Evolutionary conservation across 2,329 filamentous ascomycete genomes (phyloP).

Genomic region (Pseudogymnoascus sp.): DNA sequence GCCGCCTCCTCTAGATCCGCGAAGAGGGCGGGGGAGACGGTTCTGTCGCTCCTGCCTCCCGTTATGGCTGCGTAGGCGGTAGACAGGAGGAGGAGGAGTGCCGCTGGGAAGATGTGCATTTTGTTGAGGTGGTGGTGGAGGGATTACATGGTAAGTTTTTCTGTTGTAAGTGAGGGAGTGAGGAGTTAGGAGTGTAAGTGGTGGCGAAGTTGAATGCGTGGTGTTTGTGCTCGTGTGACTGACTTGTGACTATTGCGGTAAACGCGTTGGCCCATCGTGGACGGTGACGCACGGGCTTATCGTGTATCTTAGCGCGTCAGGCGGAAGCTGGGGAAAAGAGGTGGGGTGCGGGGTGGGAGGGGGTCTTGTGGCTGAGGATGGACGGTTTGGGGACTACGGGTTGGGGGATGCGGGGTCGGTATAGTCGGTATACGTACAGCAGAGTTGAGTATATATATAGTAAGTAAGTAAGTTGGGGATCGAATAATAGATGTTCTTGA

Average conservation of each 20-base stretch:
- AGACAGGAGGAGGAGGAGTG: slow-evolving; percentile 15
- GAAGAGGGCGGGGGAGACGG: slow-evolving; percentile 60
- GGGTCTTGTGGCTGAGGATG: neutral
- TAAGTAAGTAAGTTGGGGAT: neutral
- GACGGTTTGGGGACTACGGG: neutral
- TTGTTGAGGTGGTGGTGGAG: slow-evolving; percentile 10
- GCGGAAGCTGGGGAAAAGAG: neutral
- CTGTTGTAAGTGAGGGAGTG: neutral
- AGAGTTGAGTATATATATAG: neutral
- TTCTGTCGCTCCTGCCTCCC: neutral
- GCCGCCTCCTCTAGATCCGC: slow-evolving; percentile 76
- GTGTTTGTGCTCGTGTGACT: neutral
- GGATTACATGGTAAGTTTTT: neutral
- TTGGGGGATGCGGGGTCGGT: neutral
- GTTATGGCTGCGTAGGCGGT: slow-evolving; percentile 22
- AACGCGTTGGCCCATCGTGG: neutral
- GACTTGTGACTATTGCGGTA: neutral
- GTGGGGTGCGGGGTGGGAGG: neutral
- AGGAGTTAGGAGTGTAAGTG: neutral
- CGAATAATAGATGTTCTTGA: neutral
- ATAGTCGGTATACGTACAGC: neutral
- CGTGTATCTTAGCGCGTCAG: neutral
- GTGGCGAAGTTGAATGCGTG: neutral
- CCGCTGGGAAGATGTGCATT: slow-evolving; percentile 19
- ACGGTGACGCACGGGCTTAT: neutral